Evolutionary conservation across 345 rosid genomes (phyloP).

Genomic region (Boechera divaricarpa): DNA sequence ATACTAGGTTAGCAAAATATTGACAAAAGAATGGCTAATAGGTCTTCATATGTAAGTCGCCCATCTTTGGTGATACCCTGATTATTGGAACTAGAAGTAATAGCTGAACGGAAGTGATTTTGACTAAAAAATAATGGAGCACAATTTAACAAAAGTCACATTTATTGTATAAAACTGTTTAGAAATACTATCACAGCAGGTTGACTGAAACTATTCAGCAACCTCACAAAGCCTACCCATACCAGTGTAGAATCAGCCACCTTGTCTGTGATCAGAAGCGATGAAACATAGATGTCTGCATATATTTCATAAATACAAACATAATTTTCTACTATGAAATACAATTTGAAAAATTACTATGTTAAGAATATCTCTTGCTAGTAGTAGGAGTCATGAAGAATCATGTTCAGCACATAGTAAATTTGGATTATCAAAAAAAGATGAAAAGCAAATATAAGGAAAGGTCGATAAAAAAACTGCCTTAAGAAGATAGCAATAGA

Average conservation of each 20-base stretch:
- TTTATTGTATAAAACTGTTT: constrained; percentile 9
- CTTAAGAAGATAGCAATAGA: background rate
- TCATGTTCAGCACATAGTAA: constrained; percentile 21
- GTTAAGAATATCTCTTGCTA: background rate
- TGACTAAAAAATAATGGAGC: background rate
- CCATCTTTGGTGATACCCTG: constrained; percentile 39
- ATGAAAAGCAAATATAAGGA: background rate
- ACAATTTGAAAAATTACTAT: constrained; percentile 19
- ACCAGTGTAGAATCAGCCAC: constrained; percentile 26
- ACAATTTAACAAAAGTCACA: constrained; percentile 11
- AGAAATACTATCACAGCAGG: constrained; percentile 25
- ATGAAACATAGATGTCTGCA: constrained; percentile 33
- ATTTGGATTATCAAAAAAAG: background rate
- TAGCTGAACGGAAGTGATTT: constrained; percentile 11
- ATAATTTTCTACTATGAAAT: constrained; percentile 10
- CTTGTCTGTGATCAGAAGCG: constrained; percentile 16
- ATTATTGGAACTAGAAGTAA: constrained; percentile 23
- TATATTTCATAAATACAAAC: constrained; percentile 20
- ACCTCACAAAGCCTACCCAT: constrained; percentile 20
- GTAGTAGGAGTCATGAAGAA: constrained; percentile 12
- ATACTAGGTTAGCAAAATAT: constrained; percentile 27
- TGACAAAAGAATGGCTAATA: constrained; percentile 2
- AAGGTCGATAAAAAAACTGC: constrained; percentile 3
- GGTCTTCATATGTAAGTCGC: constrained; percentile 23
- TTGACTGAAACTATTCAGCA: constrained; percentile 27